These are phyloP conservation scores for Thalassia testudinum DNA, from an alignment of 116 monocot species.

Conservation along the genomic window DNA sequence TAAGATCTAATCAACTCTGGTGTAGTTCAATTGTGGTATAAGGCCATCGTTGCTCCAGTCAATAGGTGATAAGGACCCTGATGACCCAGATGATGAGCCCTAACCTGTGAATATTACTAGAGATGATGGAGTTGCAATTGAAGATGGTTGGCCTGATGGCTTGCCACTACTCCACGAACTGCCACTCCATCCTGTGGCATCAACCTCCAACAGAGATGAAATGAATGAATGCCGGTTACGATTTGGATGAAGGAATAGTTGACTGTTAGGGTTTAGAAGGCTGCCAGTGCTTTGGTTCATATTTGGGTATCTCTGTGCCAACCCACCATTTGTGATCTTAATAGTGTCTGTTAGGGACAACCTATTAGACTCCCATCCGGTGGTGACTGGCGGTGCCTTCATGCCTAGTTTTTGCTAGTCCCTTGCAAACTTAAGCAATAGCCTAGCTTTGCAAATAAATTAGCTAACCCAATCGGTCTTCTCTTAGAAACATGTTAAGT, in stretches of 20 bases:
- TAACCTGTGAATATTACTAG: too few relatives aligned
- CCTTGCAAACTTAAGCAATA: too few relatives aligned
- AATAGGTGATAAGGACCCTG: constrained; percentile 15
- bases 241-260: too few relatives aligned
- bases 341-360: constrained; percentile 15
- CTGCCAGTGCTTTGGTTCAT: too few relatives aligned
- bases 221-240: constrained; percentile 7
- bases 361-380: too few relatives aligned
- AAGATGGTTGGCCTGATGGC: constrained; percentile 7
- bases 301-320: background rate
- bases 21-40: constrained; percentile 36
- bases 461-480: too few relatives aligned
- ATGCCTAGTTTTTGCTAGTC: too few relatives aligned
- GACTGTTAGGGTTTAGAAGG: background rate
- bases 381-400: too few relatives aligned
- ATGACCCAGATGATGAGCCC: too few relatives aligned
- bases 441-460: too few relatives aligned
- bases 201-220: constrained; percentile 2
- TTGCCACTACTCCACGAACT: background rate
- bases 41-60: constrained; percentile 46
- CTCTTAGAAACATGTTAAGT: too few relatives aligned
- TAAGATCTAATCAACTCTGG: constrained; percentile 77
- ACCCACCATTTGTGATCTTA: background rate
- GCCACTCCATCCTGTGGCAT: constrained; percentile 8
- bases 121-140: too few relatives aligned